phyloP scores from a whole-genome alignment of 305 asterid genomes.

The Fraxinus albicans region DNA sequence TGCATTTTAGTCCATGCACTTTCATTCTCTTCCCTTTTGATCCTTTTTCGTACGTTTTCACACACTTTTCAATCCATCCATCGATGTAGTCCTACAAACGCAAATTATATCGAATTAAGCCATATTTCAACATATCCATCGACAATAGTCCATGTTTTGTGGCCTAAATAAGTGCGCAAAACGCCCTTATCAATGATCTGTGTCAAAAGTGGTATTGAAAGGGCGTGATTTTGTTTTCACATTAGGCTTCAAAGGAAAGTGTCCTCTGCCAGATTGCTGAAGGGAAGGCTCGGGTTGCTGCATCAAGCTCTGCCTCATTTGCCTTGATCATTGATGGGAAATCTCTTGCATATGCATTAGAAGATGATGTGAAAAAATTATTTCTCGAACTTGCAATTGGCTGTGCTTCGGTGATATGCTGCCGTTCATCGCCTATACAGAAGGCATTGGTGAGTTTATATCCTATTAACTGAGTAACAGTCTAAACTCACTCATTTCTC shows the following conservation, averaged over 20 bases:
- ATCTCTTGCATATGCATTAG: constrained; percentile 88
- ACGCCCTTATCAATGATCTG: no score
- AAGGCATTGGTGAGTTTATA: constrained; percentile 77
- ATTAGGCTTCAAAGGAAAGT: constrained; percentile 69
- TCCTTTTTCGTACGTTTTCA: no score
- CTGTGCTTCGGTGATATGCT: constrained; percentile 97
- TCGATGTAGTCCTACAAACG: no score
- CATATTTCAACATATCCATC: no score
- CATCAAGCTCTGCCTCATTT: constrained; percentile 56
- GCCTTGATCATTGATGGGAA: constrained; percentile 97
- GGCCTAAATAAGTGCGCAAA: no score
- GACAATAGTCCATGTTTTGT: no score
- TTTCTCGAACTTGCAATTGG: constrained; percentile 78
- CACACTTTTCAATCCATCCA: no score
- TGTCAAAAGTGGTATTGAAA: constrained; percentile 10
- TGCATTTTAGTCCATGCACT: no score
- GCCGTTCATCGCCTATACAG: constrained; percentile 97
- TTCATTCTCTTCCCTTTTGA: no score
- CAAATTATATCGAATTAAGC: no score
- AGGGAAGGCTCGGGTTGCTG: constrained; percentile 60
- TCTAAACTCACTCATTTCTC: background rate
- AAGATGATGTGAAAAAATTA: constrained; percentile 49
- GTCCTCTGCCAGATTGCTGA: constrained; percentile 61
- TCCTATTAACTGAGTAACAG: background rate
- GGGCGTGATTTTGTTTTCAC: constrained; percentile 8